Evolutionary conservation across 306 rosid genomes (phyloP).

Genomic region (Trifolium repens): DNA sequence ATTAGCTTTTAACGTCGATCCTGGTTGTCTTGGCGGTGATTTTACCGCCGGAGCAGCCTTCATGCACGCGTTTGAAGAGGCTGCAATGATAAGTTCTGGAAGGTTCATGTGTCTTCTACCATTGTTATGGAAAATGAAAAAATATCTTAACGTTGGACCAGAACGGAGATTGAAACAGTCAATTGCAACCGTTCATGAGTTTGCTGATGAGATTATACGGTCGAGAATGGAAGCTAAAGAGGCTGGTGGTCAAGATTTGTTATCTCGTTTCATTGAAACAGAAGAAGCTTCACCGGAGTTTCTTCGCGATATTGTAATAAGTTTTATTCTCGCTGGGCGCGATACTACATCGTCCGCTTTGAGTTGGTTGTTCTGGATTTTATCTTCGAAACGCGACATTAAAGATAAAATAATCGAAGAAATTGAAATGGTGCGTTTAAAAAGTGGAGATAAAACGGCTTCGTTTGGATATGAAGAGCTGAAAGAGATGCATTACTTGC

Average conservation of each 20-base stretch:
- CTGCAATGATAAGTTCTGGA: background rate
- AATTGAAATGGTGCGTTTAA: background rate
- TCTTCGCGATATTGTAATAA: background rate
- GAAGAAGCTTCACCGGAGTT: constrained; percentile 13
- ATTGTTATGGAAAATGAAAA: background rate
- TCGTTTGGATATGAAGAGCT: constrained; percentile 1
- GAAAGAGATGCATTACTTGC: background rate
- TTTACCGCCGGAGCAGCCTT: background rate
- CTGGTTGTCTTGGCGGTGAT: background rate
- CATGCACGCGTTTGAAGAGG: background rate
- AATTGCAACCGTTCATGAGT: background rate
- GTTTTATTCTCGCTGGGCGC: constrained; percentile 6
- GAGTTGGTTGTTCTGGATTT: constrained; percentile 4
- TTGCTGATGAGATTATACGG: constrained; percentile 6
- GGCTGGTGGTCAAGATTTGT: background rate
- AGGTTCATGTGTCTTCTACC: constrained; percentile 2
- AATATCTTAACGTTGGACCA: background rate
- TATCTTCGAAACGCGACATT: background rate
- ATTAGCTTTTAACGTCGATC: background rate
- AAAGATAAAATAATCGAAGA: background rate
- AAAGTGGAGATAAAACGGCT: background rate
- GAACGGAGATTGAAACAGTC: constrained; percentile 7
- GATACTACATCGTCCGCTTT: constrained; percentile 11
- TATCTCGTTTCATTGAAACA: constrained; percentile 6
- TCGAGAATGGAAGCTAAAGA: constrained; percentile 4